These are phyloP conservation scores for Cerrena zonata DNA, from an alignment of 1,284 basidiomycete species.

Conservation along the genomic window DNA sequence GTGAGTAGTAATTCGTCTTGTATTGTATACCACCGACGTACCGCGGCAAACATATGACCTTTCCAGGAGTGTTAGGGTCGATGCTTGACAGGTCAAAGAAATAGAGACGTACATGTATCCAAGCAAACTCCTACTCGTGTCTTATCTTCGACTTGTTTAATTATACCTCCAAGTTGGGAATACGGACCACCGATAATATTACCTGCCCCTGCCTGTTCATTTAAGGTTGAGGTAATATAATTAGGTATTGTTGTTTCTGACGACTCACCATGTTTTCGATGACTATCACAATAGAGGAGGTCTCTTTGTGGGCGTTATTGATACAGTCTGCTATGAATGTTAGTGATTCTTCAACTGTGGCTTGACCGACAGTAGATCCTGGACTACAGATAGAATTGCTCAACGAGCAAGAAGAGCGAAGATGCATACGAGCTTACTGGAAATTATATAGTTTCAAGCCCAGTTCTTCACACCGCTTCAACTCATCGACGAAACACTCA, in stretches of 20 bases:
- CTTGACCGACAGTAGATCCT: constrained; percentile 71
- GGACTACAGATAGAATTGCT: constrained; percentile 44
- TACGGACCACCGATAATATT: constrained; percentile 77
- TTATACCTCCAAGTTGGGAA: constrained; percentile 64
- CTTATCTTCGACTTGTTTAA: constrained; percentile 71
- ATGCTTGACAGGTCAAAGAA: neutral
- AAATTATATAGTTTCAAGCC: constrained; percentile 79
- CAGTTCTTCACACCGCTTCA: constrained; percentile 74
- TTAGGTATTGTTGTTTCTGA: too few relatives aligned
- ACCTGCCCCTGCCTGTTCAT: constrained; percentile 64
- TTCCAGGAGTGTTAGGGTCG: constrained; percentile 4
- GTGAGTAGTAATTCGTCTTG: neutral
- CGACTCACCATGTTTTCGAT: constrained; percentile 76
- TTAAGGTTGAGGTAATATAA: neutral
- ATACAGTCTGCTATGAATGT: constrained; percentile 67
- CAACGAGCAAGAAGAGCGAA: too few relatives aligned
- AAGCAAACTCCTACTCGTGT: constrained; percentile 74
- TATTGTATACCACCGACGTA: constrained; percentile 27
- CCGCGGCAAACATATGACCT: constrained; percentile 81
- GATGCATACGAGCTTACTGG: too few relatives aligned
- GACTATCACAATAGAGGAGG: constrained; percentile 57
- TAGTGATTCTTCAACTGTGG: constrained; percentile 58
- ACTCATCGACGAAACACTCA: constrained; percentile 77
- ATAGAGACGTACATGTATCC: constrained; percentile 64
- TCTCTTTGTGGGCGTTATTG: constrained; percentile 72